Evolutionary conservation across 306 rosid species (phyloP).

Genomic region (Quercus cerris): DNA sequence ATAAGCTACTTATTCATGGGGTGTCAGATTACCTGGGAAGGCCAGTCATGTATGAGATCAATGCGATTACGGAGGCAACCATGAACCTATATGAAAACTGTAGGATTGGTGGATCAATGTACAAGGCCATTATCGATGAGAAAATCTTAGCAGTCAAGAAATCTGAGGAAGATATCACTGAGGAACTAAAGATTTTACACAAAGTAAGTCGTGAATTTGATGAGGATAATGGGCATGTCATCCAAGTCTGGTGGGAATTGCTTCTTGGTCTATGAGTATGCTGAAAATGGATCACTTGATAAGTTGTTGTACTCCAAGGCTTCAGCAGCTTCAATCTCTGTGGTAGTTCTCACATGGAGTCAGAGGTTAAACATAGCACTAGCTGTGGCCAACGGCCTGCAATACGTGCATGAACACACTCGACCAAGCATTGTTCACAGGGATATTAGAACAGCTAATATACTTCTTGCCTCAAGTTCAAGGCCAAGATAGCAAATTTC

Average conservation of each 20-base stretch:
- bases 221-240: conserved; percentile 65
- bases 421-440: conserved; percentile 69
- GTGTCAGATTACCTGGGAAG: conserved; percentile 70
- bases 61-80: conserved; percentile 58
- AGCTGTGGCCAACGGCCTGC: conserved; percentile 74
- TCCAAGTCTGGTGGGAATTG: conserved; percentile 38
- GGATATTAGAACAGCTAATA: conserved; percentile 64
- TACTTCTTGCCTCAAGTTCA: conserved; percentile 62
- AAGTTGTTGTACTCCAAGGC: conserved; percentile 40
- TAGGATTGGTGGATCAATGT: conserved; percentile 65
- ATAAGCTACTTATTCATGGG: conserved; percentile 49
- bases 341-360: conserved; percentile 54
- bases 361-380: conserved; percentile 70
- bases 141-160: conserved; percentile 53
- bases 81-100: conserved; percentile 50
- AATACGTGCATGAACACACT: conserved; percentile 84
- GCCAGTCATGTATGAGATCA: conserved; percentile 54
- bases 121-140: conserved; percentile 58
- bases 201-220: conserved; percentile 80
- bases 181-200: conserved; percentile 72
- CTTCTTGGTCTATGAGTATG: conserved; percentile 71
- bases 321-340: conserved; percentile 26
- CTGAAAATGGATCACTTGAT: conserved; percentile 72
- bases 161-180: conserved; percentile 49
- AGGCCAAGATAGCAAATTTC: conserved; percentile 81